Evolutionary conservation across 495 filamentous ascomycete species (phyloP).

Genomic region (Lineolata rhizophorae): DNA sequence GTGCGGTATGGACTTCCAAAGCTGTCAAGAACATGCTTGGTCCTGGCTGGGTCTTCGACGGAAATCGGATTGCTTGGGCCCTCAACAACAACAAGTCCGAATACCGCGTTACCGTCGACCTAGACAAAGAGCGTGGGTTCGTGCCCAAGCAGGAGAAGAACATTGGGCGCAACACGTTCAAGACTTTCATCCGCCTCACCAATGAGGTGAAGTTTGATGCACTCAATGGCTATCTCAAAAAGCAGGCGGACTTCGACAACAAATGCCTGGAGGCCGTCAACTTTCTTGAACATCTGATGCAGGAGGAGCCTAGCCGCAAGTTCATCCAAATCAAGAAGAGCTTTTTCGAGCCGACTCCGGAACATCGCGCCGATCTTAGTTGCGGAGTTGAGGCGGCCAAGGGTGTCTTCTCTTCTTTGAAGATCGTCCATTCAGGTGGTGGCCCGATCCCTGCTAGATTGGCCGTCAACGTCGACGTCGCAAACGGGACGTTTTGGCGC

Average conservation of each 20-base stretch:
- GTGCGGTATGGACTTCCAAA: constrained; percentile 50
- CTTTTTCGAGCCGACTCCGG: constrained; percentile 36
- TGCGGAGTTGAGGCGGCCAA: constrained; percentile 56
- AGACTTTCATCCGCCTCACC: constrained; percentile 34
- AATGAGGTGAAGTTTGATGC: constrained; percentile 38
- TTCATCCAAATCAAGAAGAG: constrained; percentile 51
- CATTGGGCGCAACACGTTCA: constrained; percentile 30
- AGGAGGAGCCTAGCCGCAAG: constrained; percentile 42
- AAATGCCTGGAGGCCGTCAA: constrained; percentile 58
- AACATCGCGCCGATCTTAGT: constrained; percentile 19
- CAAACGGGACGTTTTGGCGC: constrained; percentile 57
- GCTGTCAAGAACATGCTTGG: constrained; percentile 30
- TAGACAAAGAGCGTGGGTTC: constrained; percentile 30
- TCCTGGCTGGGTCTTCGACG: constrained; percentile 50
- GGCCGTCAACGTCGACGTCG: constrained; percentile 62
- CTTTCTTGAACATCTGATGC: constrained; percentile 76
- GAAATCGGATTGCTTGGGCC: constrained; percentile 50
- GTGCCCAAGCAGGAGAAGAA: constrained; percentile 1
- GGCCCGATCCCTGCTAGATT: too few relatives aligned
- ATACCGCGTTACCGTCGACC: constrained; percentile 32
- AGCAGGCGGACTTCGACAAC: constrained; percentile 33
- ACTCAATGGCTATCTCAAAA: constrained; percentile 41
- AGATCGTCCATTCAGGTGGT: constrained; percentile 24
- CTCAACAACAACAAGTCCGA: constrained; percentile 18
- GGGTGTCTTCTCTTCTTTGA: constrained; percentile 64